Evolutionary conservation across 2,329 filamentous ascomycete species (phyloP), one percentile per base, ranked within the genome.

Genomic region (Knoxdaviesia capensis): DNA sequence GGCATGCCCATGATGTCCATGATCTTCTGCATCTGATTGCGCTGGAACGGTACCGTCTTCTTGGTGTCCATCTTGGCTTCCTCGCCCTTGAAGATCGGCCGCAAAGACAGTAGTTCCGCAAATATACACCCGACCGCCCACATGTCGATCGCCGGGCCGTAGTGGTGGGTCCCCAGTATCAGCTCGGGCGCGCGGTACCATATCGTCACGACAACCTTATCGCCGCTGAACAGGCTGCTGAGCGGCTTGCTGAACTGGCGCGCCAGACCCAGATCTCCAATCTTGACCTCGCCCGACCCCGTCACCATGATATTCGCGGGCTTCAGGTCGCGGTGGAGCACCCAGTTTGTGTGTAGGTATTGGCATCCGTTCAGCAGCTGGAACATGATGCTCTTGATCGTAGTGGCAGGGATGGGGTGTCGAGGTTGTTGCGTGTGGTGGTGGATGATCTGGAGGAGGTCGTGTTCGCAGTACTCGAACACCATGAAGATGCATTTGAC

Each of bases 401-500:
- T 93, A 29, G 76, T 67, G 0, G 88, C 80, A 1, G 88, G 86
- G 45, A 98, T 94, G 5, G 84, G 80, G 50, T 90, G 83, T 30
- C 87, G 72, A 31, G 85, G 78, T 44, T 87, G 80, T 56, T 94
- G 80, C 1, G 83, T 93, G 59, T 98, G 90, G 56, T 96, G 87
- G 56, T 98, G 90, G 50, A 98, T 94, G 56, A 98, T 96, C 58
- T 98, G 90, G 5, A 98, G 68, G 34, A 98, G 64, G 59, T 98
- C 90, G 58, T 98, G 90, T 60, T 98, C 90, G 50, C 90, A 90
- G 58, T 94, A 98, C 59, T 96, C 90, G 52, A 98, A 96, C 2
- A 98, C 87, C 81, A 98, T 98, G 61, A 87, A 98, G 57, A 98
- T 96, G 63, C 87, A 94, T 64, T 96, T 96, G 59, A 94, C 87